A percentile compares a stretch with the other conserved stretches of the same genome.
Conservation (phyloP, 2,329 filamentous ascomycete genomes). For the Didymella pinodella region DNA sequence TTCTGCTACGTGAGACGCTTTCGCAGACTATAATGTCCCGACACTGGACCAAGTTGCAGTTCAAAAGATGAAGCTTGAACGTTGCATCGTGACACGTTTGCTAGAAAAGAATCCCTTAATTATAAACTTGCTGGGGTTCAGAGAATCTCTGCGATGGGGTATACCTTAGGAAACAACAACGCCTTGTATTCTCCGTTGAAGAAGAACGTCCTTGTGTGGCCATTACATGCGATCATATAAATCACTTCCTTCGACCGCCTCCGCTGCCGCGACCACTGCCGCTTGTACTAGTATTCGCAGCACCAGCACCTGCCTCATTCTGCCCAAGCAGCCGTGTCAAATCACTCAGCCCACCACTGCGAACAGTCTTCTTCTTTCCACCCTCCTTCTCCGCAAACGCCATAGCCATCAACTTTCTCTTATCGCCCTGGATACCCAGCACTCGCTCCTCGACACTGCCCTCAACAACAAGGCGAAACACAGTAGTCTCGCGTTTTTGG, state of each 20-base stretch:
- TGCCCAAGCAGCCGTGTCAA: constrained; percentile 52
- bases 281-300: background rate
- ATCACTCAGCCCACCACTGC: constrained; percentile 56
- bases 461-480: constrained; percentile 84
- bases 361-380: constrained; percentile 60
- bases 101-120: background rate
- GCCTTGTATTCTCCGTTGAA: background rate
- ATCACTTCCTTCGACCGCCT: constrained; percentile 6
- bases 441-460: constrained; percentile 82
- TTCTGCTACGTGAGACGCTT: too few species aligned
- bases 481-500: constrained; percentile 78
- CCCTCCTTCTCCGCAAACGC: constrained; percentile 77
- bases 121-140: background rate
- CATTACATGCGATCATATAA: too few species aligned
- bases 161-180: constrained; percentile 7
- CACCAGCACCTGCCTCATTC: constrained; percentile 3
- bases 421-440: constrained; percentile 77
- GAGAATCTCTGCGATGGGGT: background rate
- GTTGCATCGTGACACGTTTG: too few species aligned
- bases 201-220: background rate
- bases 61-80: background rate
- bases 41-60: background rate
- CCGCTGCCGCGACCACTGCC: background rate
- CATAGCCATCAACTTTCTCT: constrained; percentile 77
- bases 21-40: too few species aligned